Base-by-base conservation (phyloP, 495 filamentous ascomycete species). In the Penicillium robsamsonii region DNA sequence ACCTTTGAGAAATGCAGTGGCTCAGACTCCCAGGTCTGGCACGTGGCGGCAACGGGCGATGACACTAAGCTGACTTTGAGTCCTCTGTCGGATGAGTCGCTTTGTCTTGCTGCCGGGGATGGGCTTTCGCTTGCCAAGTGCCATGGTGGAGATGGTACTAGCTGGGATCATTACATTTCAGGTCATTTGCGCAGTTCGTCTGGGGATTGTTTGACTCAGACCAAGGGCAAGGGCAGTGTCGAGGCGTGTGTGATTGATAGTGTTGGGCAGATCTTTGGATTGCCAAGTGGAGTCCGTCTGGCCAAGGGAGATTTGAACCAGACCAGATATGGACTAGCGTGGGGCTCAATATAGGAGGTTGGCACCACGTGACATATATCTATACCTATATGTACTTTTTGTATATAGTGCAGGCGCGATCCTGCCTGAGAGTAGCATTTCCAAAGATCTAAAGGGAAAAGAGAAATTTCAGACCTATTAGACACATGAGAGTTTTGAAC, bases 191-290 rank as follows among this genome's bases (percentile, higher is more conserved):
- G 60, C 49, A 72, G 13, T 24, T n/a, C 44, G 2, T 20, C 47
- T 2, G 61, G 64, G 0, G 48, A 35, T 7, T 72, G 70, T 12
- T 46, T 72, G 61, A 63, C 60, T 49, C 61, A 63, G 47, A 57
- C 46, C 41, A 45, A 31, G 25, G 54, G 54, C n/a, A 47, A 50
- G 5, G 56, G 15, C 1, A 41, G 40, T 12, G 11, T 62, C 24
- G 53, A 24, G 7, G 37, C 25, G 7, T 72, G 70, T 60, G 50
- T 60, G 30, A 45, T 58, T 33, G 57, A 59, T 35, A 29, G 38
- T 43, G 56, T 64, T 30, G 60, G 45, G 8, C 70, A 72, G 52
- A 70, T 72, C 24, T 66, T 72, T 58, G 68, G 66, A 12, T 50
- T 72, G 52, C 68, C 70, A 1, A 66, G 66, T 65, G 70, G 68